These are phyloP conservation scores for Bruguiera sexangula DNA, from an alignment of 345 rosid species.

Conservation along the genomic window DNA sequence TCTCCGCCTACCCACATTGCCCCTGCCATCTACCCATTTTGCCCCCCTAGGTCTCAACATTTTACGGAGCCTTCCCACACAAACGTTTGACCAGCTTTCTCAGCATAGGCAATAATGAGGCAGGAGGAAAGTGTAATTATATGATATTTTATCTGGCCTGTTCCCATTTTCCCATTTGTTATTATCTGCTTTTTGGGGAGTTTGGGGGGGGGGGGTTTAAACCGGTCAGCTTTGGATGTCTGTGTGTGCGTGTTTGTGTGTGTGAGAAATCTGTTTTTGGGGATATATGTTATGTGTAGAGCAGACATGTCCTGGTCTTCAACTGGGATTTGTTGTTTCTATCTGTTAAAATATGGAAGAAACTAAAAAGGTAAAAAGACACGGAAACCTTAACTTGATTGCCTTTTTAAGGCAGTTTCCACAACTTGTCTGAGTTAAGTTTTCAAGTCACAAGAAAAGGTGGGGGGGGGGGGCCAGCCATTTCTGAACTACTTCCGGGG, in stretches of 20 bases:
- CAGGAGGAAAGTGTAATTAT: background rate
- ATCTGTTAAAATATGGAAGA: background rate
- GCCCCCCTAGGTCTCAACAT: background rate
- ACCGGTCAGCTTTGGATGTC: constrained; percentile 16
- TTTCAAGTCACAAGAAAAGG: background rate
- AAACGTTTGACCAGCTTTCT: constrained; percentile 9
- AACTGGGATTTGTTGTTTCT: constrained; percentile 21
- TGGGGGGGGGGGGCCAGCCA: constrained; percentile 1
- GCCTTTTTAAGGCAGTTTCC: constrained; percentile 3
- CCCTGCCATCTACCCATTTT: background rate
- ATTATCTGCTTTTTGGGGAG: background rate
- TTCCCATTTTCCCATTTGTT: background rate
- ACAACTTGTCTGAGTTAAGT: background rate
- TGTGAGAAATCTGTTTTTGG: constrained; percentile 1
- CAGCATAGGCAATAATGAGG: background rate
- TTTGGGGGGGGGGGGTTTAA: background rate
- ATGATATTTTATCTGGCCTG: background rate
- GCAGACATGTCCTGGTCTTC: constrained; percentile 22
- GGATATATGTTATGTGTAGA: constrained; percentile 8
- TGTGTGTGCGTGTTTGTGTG: background rate
- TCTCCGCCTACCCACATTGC: constrained; percentile 24
- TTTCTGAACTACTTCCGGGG: constrained; percentile 11
- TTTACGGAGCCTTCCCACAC: background rate
- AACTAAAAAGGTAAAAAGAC: background rate
- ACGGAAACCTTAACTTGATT: constrained; percentile 1